phyloP scores from a whole-genome alignment of 2,329 filamentous ascomycete genomes.

The Akanthomyces lecanii region DNA sequence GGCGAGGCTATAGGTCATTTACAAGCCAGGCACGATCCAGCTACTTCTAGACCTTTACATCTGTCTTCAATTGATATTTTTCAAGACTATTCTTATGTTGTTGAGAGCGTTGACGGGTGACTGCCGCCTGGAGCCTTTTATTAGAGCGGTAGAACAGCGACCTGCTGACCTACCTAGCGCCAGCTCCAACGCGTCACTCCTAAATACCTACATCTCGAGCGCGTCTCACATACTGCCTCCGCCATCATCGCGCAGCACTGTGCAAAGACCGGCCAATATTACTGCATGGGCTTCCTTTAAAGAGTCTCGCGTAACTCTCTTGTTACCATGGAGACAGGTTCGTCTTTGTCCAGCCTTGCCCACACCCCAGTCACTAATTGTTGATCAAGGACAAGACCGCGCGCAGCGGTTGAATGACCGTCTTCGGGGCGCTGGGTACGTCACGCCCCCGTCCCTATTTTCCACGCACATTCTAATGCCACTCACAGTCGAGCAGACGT shows the following conservation, averaged over 20 bases:
- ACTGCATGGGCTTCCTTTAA: neutral
- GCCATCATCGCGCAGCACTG: neutral
- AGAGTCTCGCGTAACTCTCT: neutral
- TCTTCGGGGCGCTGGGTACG: constrained; percentile 61
- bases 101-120: too few relatives aligned
- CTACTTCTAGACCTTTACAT: too few relatives aligned
- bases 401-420: constrained; percentile 54
- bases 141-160: too few relatives aligned
- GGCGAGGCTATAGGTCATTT: too few relatives aligned
- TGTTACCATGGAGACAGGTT: constrained; percentile 9
- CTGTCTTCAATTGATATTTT: too few relatives aligned
- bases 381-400: neutral
- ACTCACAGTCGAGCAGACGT: constrained; percentile 49
- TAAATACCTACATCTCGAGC: neutral
- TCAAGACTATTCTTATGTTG: too few relatives aligned
- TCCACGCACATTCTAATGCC: constrained; percentile 16
- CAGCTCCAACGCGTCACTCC: constrained; percentile 3
- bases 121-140: too few relatives aligned
- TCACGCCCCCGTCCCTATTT: constrained; percentile 6
- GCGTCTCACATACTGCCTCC: neutral
- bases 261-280: too few relatives aligned
- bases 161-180: neutral
- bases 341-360: neutral
- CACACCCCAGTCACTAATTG: neutral
- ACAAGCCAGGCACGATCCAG: too few relatives aligned